A percentile compares a stretch with the other conserved stretches of the same genome.
Evolutionary conservation across 2,329 filamentous ascomycete species (phyloP).

Genomic region (Penicillium sp.): DNA sequence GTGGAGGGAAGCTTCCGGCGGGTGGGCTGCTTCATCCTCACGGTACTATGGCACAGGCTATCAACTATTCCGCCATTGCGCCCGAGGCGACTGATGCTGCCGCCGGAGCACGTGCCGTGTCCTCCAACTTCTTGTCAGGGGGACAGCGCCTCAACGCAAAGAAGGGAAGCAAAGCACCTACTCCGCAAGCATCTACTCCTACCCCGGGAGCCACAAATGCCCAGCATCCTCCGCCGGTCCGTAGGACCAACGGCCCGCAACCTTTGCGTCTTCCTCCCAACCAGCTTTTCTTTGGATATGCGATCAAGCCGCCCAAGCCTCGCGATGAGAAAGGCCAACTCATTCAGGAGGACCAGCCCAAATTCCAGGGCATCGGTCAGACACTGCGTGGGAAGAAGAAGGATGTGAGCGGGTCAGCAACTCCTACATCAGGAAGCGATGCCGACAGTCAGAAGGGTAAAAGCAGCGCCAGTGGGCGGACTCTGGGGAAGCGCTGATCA

Average conservation of each 20-base stretch:
- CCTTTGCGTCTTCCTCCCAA: conserved; percentile 78
- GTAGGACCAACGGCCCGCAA: conserved; percentile 70
- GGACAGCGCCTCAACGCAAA: conserved; percentile 80
- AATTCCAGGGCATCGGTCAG: conserved; percentile 79
- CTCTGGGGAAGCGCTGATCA: conserved; percentile 19
- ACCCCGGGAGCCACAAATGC: conserved; percentile 54
- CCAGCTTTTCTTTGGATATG: conserved; percentile 95
- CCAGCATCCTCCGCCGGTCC: conserved; percentile 41
- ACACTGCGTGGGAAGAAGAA: conserved; percentile 74
- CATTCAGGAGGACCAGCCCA: conserved; percentile 59
- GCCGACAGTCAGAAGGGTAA: conserved; percentile 24
- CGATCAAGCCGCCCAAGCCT: conserved; percentile 81
- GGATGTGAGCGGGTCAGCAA: conserved; percentile 34
- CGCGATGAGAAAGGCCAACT: conserved; percentile 62
- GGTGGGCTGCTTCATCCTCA: conserved; percentile 75
- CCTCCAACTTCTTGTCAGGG: conserved; percentile 72
- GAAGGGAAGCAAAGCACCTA: conserved; percentile 70
- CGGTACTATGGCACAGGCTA: conserved; percentile 94
- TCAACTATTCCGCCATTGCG: conserved; percentile 89
- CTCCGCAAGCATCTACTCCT: conserved; percentile 68
- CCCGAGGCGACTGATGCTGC: conserved; percentile 65
- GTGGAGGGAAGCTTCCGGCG: conserved; percentile 57
- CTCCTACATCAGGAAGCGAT: conserved; percentile 37
- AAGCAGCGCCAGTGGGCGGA: conserved; percentile 17
- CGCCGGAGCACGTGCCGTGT: conserved; percentile 56